A percentile compares a stretch with the other conserved stretches of the same genome.
These are phyloP conservation scores for Tremella fuciformis DNA, from an alignment of 768 basidiomycete genomes.

Conservation along the genomic window DNA sequence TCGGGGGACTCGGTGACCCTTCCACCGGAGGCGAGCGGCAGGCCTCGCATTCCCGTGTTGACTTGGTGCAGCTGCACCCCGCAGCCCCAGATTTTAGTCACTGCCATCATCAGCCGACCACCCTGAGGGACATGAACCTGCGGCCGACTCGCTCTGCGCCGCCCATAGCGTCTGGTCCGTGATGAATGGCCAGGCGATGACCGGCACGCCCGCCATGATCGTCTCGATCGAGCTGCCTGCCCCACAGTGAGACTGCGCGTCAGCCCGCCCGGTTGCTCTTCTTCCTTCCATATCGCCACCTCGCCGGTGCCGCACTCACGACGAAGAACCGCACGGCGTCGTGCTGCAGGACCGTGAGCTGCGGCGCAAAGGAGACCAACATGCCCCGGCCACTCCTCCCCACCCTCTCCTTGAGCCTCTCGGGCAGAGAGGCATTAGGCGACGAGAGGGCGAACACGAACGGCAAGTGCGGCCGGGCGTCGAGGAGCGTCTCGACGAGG, in stretches of 20 bases:
- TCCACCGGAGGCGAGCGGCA: constrained; percentile 1
- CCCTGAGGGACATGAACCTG: background rate
- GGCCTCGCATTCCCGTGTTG: constrained; percentile 5
- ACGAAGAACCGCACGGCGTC: constrained; percentile 2
- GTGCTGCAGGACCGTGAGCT: constrained; percentile 6
- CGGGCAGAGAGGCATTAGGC: background rate
- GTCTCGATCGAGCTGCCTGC: background rate
- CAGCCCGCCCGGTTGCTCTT: background rate
- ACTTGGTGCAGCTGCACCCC: constrained; percentile 8
- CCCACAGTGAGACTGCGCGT: constrained; percentile 1
- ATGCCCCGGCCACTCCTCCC: constrained; percentile 1
- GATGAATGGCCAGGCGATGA: constrained; percentile 7
- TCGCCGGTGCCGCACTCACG: background rate
- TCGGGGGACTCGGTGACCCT: background rate
- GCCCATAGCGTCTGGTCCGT: constrained; percentile 4
- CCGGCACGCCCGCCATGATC: constrained; percentile 1
- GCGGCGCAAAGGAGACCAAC: constrained; percentile 1
- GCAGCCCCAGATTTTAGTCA: background rate
- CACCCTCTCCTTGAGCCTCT: background rate
- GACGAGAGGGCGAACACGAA: background rate
- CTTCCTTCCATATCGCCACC: no score
- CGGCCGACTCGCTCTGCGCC: background rate
- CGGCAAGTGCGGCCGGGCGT: background rate
- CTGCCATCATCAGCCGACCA: background rate
- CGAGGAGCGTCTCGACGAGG: constrained; percentile 5